Evolutionary conservation across 345 rosid species (phyloP).

Genomic region (Salix suchowensis): DNA sequence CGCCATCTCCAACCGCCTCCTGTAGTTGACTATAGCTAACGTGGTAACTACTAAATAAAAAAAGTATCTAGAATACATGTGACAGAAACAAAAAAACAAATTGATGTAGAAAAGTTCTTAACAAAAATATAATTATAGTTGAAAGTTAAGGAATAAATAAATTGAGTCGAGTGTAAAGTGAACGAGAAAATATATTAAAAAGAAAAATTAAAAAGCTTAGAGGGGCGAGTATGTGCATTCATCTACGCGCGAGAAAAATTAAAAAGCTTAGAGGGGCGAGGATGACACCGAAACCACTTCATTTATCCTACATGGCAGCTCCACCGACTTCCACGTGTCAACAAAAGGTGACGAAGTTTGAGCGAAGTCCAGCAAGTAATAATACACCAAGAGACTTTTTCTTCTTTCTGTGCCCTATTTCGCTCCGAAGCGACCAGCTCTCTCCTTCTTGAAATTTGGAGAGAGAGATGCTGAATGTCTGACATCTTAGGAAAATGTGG

Average conservation of each 20-base stretch:
- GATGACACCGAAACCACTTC: neutral
- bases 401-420: conserved; percentile 1
- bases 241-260: neutral
- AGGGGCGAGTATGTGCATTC: neutral
- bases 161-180: no score
- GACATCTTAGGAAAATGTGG: conserved; percentile 17
- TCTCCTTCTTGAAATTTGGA: neutral
- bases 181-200: no score
- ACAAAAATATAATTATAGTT: no score
- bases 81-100: no score
- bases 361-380: neutral
- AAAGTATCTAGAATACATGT: no score
- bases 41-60: no score
- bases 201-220: neutral
- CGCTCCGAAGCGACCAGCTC: neutral
- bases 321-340: conserved; percentile 2
- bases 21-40: no score
- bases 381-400: neutral
- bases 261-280: neutral
- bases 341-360: neutral
- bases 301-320: neutral
- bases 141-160: no score
- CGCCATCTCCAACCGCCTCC: no score
- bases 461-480: conserved; percentile 1
- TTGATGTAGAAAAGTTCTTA: no score